Evolutionary conservation across 2,329 filamentous ascomycete species (phyloP), one percentile per base, ranked within the genome.

Genomic region (Phialophora macrospora): DNA sequence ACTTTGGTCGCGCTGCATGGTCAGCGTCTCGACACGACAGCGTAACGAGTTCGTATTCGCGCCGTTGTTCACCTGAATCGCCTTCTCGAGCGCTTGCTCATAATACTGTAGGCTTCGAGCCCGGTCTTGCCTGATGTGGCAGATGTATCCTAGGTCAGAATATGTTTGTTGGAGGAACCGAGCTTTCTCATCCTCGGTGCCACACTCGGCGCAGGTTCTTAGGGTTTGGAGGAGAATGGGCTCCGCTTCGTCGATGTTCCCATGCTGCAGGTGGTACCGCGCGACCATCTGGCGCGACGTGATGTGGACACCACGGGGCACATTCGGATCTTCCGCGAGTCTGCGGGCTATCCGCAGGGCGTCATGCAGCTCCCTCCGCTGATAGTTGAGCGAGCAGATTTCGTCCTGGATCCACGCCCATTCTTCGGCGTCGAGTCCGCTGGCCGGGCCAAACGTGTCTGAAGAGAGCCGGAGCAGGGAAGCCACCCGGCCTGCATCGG

Each of bases 401-500:
- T 63, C 55, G 24, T 63, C 61, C n/a, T 63, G 61, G n/a, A 63
- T 57, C 55, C 61, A 63, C 3, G 61, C 61, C 61, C 61, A 59
- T 32, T 63, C 61, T 8, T 59, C 46, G 24, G 44, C 30, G 7
- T 63, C 61, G 28, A 63, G 48, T 20, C 28, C 54, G 34, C 61
- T 63, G 26, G 44, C 24, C 5, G 61, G 55, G 5, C 61, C 55
- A n/a, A 63, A 46, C 12, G 20, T 44, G 38, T 63, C 61, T n/a
- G 61, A 59, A 17, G 44, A 58, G 12, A 63, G 34, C 5, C 61
- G 61, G 22, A 63, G 61, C 28, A 63, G 44, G 12, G 61, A 56
- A 44, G 61, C 32, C 3, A 63, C 11, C 17, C 32, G 55, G 20
- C 24, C 61, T 11, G 46, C 32, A 32, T 44, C 34, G 46, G 44